phyloP scores from a whole-genome alignment of 805 yeast species.

The Candida stauntonica region DNA sequence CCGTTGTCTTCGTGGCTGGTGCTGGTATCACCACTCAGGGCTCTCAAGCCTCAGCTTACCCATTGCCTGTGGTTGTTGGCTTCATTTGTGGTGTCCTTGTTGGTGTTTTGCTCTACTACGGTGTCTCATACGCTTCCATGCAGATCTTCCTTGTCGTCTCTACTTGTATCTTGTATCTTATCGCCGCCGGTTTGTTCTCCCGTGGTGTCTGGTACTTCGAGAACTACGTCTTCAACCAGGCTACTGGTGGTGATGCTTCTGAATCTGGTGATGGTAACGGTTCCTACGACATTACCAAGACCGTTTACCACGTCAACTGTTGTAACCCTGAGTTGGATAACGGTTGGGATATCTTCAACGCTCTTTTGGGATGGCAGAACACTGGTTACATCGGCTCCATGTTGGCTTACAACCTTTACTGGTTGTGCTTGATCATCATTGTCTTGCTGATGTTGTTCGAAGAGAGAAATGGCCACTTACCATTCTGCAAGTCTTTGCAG shows the following conservation, averaged over 20 bases:
- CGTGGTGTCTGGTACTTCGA: conserved; percentile 92
- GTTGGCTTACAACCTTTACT: conserved; percentile 81
- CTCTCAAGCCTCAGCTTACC: conserved; percentile 69
- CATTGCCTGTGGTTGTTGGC: conserved; percentile 89
- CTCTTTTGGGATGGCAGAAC: conserved; percentile 95
- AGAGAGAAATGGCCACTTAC: conserved; percentile 80
- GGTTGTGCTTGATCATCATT: conserved; percentile 62
- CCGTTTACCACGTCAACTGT: conserved; percentile 97
- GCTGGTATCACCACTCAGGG: conserved; percentile 65
- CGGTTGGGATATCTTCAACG: conserved; percentile 97
- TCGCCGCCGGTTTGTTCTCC: conserved; percentile 89
- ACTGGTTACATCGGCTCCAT: conserved; percentile 93
- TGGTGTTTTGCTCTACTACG: conserved; percentile 71
- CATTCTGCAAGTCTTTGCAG: conserved; percentile 50
- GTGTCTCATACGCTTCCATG: conserved; percentile 79
- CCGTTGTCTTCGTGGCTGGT: conserved; percentile 94
- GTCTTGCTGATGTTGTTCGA: conserved; percentile 67
- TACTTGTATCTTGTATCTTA: conserved; percentile 83
- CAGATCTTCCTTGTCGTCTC: conserved; percentile 84
- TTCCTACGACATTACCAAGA: conserved; percentile 71
- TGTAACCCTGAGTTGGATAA: conserved; percentile 89
- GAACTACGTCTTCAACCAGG: conserved; percentile 52
- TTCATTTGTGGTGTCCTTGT: conserved; percentile 69
- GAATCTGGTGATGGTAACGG: conserved; percentile 95
- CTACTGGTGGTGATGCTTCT: conserved; percentile 92